Evolutionary conservation across 768 basidiomycete genomes (phyloP).

Genomic region (Phlebiopsis flavidoalba): DNA sequence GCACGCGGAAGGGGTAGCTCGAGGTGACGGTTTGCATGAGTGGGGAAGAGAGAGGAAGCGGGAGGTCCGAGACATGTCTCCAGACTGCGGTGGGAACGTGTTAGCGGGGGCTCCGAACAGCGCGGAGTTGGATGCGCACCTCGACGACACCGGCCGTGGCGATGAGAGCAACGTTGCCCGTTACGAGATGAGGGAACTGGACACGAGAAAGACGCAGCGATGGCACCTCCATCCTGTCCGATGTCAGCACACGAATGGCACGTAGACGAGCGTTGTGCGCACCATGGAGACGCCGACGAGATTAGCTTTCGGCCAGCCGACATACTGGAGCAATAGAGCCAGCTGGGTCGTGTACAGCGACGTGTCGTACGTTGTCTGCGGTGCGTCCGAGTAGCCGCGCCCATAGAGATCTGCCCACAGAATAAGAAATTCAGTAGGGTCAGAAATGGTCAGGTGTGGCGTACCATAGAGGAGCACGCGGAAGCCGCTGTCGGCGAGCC

Average conservation of each 20-base stretch:
- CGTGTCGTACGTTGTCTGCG: conserved; percentile 60
- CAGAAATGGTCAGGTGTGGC: conserved; percentile 4
- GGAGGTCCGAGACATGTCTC: conserved; percentile 66
- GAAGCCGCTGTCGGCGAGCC: conserved; percentile 56
- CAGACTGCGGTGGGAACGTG: conserved; percentile 33
- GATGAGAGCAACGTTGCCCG: conserved; percentile 58
- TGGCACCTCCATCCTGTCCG: conserved; percentile 63
- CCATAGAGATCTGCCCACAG: conserved; percentile 63
- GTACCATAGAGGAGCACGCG: conserved; percentile 74
- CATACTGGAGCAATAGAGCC: conserved; percentile 77
- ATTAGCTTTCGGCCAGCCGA: conserved; percentile 63
- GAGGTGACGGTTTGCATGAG: conserved; percentile 63
- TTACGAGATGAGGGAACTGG: conserved; percentile 68
- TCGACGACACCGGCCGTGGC: conserved; percentile 69
- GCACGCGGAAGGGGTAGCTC: conserved; percentile 55
- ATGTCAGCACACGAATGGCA: neutral
- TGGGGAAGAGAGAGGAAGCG: conserved; percentile 80
- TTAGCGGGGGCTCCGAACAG: neutral
- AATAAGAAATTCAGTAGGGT: neutral
- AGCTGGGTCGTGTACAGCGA: conserved; percentile 69
- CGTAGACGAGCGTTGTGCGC: conserved; percentile 9
- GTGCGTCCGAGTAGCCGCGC: conserved; percentile 79
- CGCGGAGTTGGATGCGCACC: conserved; percentile 28
- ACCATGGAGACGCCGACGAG: conserved; percentile 79
- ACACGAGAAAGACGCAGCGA: conserved; percentile 68